Base-by-base conservation (phyloP, 192 early-diverging fungal species). In the Rhizoclosmatium globosum region DNA sequence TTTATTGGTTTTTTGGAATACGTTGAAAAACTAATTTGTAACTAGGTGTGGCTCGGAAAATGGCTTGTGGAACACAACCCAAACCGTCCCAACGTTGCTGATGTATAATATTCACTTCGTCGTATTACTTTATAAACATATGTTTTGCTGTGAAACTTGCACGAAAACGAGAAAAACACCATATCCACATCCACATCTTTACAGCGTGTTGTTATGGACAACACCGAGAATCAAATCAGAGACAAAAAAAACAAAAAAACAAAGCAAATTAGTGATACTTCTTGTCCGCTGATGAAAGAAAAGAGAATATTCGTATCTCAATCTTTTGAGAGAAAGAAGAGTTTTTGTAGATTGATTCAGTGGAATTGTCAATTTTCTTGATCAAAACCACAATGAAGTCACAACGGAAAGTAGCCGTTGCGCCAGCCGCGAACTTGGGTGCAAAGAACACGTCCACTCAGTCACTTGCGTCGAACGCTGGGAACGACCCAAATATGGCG, bases 51-150 rank as follows among this genome's bases (percentile, higher is more conserved):
- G 84, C 73, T 87, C 45, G 86, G 86, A 4, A 78, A 70, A 3
- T 87, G 86, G 86, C 69, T 87, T 57, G 39, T 84, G 4, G 86
- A 87, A 31, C 81, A 87, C 64, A 85, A 87, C 65, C 86, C 86
- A 15, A 84, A 82, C 70, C 82, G 79, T 66, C 86, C 86, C 9
- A 81, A 81, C 11, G 79, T 87, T 47, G 31, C 48, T 66, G 39
- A 68, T 47, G 39, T 44, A 6, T 4, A 68, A 68, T 11, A 46
- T 57, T 17, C 21, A 57, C 13, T 57, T 57, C 13, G 13, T 0
- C 21, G 15, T 17, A 57, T 57, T 57, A 57, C 13, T 17, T 57
- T 17, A 57, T 13, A 57, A 57, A 57, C 13, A 57, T 17, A 57
- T 17, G 13, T 57, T 57, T 57, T 31, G 31, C 31, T 31, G 31